Conservation (phyloP, 2,329 filamentous ascomycete genomes). For the Lecanicillium sp. region DNA sequence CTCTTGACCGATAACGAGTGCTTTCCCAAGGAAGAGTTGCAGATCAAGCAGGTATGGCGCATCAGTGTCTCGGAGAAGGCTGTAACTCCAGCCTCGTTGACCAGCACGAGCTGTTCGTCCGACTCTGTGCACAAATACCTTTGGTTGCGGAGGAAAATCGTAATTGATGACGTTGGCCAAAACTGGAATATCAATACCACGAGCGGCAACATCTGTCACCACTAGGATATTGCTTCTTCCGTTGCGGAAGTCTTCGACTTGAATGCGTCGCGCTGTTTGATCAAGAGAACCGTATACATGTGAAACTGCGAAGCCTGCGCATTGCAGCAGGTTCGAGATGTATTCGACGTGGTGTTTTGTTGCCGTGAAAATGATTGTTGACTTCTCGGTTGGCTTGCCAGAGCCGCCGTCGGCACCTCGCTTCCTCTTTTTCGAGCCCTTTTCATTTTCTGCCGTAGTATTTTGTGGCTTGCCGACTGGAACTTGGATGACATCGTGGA, state of each 20-base stretch:
- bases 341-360: constrained; percentile 99
- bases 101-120: constrained; percentile 93
- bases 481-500: constrained; percentile 89
- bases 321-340: constrained; percentile 66
- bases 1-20: constrained; percentile 66
- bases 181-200: constrained; percentile 95
- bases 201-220: constrained; percentile 90
- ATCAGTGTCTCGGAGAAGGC: constrained; percentile 78
- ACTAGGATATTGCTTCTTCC: constrained; percentile 86
- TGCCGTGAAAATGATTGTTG: constrained; percentile 88
- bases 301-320: constrained; percentile 80
- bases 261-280: constrained; percentile 83
- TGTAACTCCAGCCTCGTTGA: constrained; percentile 90
- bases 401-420: constrained; percentile 42
- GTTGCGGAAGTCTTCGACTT: constrained; percentile 81
- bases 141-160: constrained; percentile 93
- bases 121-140: constrained; percentile 93
- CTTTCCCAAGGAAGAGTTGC: constrained; percentile 87
- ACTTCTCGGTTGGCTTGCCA: constrained; percentile 73
- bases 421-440: constrained; percentile 63
- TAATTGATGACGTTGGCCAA: constrained; percentile 98
- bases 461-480: constrained; percentile 57
- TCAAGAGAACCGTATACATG: constrained; percentile 94
- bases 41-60: constrained; percentile 88
- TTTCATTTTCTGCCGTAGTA: constrained; percentile 36